A percentile compares a stretch with the other conserved stretches of the same genome.
Conservation (phyloP, 2,329 filamentous ascomycete species). For the Beauveria australis region DNA sequence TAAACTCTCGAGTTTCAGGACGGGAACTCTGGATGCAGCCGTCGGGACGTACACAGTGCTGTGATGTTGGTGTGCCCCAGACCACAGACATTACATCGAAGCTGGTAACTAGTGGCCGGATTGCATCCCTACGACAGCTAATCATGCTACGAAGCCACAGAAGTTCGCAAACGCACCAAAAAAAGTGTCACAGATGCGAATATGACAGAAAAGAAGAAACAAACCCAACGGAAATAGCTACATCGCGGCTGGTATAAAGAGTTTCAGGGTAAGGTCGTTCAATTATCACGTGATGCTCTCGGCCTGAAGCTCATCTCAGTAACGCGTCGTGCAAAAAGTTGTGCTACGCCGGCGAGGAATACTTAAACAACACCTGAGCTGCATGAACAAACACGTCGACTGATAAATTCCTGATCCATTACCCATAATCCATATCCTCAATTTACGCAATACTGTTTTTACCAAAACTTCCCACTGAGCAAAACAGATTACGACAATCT, state of each 20-base stretch:
- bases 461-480: not conserved
- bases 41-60: no score
- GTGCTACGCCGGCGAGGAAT: not conserved
- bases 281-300: not conserved
- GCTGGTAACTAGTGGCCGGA: no score
- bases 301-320: not conserved
- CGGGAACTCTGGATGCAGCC: no score
- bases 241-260: no score
- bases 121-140: no score
- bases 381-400: not conserved
- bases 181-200: not conserved
- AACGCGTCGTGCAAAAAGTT: conserved; percentile 6
- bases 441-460: not conserved
- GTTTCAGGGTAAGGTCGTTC: not conserved
- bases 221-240: not conserved
- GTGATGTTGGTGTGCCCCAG: no score
- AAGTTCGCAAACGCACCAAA: no score
- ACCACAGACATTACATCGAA: no score
- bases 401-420: not conserved
- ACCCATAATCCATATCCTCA: not conserved
- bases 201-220: not conserved
- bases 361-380: not conserved
- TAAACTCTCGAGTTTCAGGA: no score
- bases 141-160: no score
- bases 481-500: not conserved